A percentile compares a stretch with the other conserved stretches of the same genome.
These are phyloP conservation scores for Globisporangium nagaii DNA, from an alignment of 352 stramenopile species.

Conservation along the genomic window DNA sequence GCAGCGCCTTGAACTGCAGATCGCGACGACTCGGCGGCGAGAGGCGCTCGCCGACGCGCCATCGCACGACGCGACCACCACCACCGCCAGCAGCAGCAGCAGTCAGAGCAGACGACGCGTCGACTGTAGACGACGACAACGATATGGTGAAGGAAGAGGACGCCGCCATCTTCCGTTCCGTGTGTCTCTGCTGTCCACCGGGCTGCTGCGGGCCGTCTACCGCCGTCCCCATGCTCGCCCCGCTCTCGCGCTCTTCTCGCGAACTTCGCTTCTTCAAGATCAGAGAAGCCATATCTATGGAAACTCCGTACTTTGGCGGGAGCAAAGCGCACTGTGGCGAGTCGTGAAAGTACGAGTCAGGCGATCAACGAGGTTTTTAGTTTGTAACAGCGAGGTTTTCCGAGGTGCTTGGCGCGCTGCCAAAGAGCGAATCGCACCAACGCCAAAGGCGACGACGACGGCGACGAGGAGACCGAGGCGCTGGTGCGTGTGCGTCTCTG, in stretches of 20 bases:
- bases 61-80: slow-evolving; percentile 12
- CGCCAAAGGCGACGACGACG: background rate
- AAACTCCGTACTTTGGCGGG: background rate
- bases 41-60: slow-evolving; percentile 37
- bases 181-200: background rate
- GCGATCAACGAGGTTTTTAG: too few relatives aligned
- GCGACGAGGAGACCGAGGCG: background rate
- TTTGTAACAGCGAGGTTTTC: too few relatives aligned
- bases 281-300: slow-evolving; percentile 1
- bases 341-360: too few relatives aligned
- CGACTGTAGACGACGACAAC: background rate
- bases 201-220: slow-evolving; percentile 2
- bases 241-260: background rate
- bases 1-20: slow-evolving; percentile 15
- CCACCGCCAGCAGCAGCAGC: background rate
- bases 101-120: background rate
- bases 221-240: background rate
- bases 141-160: background rate
- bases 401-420: background rate
- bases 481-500: background rate
- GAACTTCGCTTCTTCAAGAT: background rate
- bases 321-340: too few relatives aligned
- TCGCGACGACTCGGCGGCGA: slow-evolving; percentile 20
- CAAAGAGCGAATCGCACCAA: background rate
- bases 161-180: background rate